These are phyloP conservation scores for Fonsecaea pugnacius DNA, from an alignment of 2,329 filamentous ascomycete genomes.

Conservation along the genomic window DNA sequence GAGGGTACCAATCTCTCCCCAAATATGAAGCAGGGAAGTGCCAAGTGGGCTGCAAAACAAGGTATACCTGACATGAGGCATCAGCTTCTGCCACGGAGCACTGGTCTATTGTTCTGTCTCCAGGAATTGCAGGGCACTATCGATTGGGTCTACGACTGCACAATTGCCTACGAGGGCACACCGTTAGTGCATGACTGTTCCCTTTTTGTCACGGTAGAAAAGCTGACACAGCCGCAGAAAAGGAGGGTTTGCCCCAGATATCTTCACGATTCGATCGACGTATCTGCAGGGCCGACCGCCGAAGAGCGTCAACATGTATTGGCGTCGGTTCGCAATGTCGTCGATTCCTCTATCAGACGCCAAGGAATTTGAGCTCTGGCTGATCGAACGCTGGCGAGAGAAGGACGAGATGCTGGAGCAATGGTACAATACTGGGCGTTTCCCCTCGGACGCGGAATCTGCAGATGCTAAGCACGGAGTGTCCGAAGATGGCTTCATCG, in stretches of 20 bases:
- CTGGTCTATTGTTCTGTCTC: constrained; percentile 65
- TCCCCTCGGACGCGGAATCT: constrained; percentile 68
- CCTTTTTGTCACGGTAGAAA: neutral
- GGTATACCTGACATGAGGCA: constrained; percentile 63
- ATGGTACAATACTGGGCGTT: constrained; percentile 75
- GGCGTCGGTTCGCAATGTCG: constrained; percentile 79
- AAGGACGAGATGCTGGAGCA: constrained; percentile 89
- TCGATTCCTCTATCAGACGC: constrained; percentile 79
- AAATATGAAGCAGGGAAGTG: constrained; percentile 60
- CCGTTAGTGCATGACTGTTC: constrained; percentile 64
- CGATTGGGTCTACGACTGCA: constrained; percentile 75
- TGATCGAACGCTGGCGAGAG: constrained; percentile 84
- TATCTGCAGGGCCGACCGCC: constrained; percentile 88
- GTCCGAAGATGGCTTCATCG: constrained; percentile 47
- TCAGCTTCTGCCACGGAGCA: constrained; percentile 64
- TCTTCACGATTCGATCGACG: constrained; percentile 83
- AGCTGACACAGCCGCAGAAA: constrained; percentile 55
- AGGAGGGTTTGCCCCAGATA: constrained; percentile 84
- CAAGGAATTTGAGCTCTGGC: constrained; percentile 79
- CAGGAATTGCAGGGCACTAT: constrained; percentile 63
- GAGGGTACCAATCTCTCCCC: constrained; percentile 67
- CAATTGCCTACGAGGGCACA: constrained; percentile 91
- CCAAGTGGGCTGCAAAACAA: constrained; percentile 62
- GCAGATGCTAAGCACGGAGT: constrained; percentile 48
- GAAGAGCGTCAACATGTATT: constrained; percentile 96